Evolutionary conservation across 1,139 yeast genomes (phyloP).

Genomic region (Pneumocystis wakefieldiae): DNA sequence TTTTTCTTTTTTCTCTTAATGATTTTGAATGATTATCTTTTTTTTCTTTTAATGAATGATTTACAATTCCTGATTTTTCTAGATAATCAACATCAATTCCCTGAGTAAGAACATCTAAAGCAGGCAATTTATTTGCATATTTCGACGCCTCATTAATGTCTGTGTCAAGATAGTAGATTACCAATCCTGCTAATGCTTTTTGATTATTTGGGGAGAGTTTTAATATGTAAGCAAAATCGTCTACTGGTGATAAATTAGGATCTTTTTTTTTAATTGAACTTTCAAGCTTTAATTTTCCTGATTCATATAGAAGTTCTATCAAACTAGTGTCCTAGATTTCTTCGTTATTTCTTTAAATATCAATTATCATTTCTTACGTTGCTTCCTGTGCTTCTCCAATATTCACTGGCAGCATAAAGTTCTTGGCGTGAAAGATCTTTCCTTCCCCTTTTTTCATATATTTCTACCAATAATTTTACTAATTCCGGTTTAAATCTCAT

Average conservation of each 20-base stretch:
- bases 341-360: slow-evolving; percentile 18
- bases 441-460: background rate
- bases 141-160: slow-evolving; percentile 10
- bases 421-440: background rate
- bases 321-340: slow-evolving; percentile 3
- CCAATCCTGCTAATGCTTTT: slow-evolving; percentile 11
- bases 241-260: background rate
- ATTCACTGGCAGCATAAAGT: slow-evolving; percentile 3
- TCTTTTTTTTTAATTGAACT: slow-evolving; percentile 13
- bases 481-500: slow-evolving; percentile 3
- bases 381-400: background rate
- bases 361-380: slow-evolving; percentile 1
- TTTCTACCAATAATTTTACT: slow-evolving; percentile 6
- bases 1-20: slow-evolving; percentile 25
- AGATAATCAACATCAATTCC: slow-evolving; percentile 31
- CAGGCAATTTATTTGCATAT: slow-evolving; percentile 6
- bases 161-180: slow-evolving; percentile 16
- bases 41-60: slow-evolving; percentile 20
- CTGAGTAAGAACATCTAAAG: slow-evolving; percentile 22
- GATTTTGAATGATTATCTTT: background rate
- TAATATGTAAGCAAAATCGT: background rate
- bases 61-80: slow-evolving; percentile 27
- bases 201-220: slow-evolving; percentile 12
- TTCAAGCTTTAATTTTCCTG: slow-evolving; percentile 1
- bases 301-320: background rate